phyloP scores from a whole-genome alignment of 139 green algal genomes.

The Astrephomene gubernaculifera region DNA sequence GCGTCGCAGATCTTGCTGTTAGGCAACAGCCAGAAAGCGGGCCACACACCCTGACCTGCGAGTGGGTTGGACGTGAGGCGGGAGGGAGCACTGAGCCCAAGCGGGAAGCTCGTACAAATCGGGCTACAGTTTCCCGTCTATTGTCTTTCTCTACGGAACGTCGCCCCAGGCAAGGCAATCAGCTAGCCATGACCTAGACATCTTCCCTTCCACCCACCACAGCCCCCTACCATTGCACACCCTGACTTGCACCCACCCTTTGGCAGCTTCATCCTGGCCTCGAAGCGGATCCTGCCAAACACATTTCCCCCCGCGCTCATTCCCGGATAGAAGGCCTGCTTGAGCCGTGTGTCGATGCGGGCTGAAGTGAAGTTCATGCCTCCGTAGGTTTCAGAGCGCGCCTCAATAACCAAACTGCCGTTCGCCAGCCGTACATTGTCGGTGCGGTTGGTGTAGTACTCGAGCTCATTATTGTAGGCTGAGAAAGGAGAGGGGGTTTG shows the following conservation, averaged over 20 bases:
- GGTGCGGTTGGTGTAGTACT: neutral
- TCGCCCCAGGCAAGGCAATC: neutral
- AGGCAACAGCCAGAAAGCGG: neutral
- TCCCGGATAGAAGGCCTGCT: conserved; percentile 4
- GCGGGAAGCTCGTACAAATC: neutral
- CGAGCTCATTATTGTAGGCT: conserved; percentile 6
- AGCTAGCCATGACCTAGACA: neutral
- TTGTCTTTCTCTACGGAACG: neutral
- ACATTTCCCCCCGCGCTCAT: neutral
- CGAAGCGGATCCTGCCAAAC: neutral
- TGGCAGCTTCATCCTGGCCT: neutral
- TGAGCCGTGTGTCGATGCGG: conserved; percentile 10
- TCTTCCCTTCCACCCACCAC: neutral
- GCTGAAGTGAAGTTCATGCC: neutral
- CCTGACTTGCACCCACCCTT: neutral
- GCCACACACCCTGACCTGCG: conserved; percentile 4
- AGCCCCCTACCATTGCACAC: neutral
- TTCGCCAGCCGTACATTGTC: conserved; percentile 6
- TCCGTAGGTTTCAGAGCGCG: neutral
- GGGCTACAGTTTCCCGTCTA: neutral
- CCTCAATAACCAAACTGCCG: neutral
- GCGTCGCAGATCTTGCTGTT: conserved; percentile 1
- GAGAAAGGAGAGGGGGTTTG: neutral
- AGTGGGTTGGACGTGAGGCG: no score
- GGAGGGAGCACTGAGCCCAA: no score